phyloP scores from a whole-genome alignment of 495 filamentous ascomycete genomes.

The Annulohypoxylon bovei region DNA sequence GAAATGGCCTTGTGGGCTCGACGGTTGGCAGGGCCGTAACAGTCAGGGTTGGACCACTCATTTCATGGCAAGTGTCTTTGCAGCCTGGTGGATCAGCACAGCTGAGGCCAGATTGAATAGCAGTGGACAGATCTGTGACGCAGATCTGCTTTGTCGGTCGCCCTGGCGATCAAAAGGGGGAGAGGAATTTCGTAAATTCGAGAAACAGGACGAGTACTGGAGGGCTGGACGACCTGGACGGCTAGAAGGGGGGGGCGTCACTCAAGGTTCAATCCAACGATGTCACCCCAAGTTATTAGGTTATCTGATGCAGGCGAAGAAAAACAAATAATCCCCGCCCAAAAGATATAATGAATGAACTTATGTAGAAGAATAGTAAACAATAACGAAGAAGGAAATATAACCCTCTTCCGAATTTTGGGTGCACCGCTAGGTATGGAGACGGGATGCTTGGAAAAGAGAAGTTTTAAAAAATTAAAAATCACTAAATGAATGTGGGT shows the following conservation, averaged over 20 bases:
- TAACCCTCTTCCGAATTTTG: background rate
- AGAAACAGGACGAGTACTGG: background rate
- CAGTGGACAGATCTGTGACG: conserved; percentile 28
- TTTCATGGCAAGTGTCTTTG: conserved; percentile 54
- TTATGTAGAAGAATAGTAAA: conserved; percentile 8
- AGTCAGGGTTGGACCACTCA: conserved; percentile 56
- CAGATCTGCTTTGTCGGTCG: conserved; percentile 31
- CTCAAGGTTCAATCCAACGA: conserved; percentile 38
- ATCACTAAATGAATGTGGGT: conserved; percentile 30
- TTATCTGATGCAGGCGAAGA: conserved; percentile 31
- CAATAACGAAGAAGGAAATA: conserved; percentile 1
- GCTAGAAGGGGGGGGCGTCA: conserved; percentile 8
- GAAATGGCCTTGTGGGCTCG: conserved; percentile 50
- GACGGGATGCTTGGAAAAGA: conserved; percentile 1
- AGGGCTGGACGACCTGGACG: background rate
- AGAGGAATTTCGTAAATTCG: conserved; percentile 4
- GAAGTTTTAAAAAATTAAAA: conserved; percentile 11
- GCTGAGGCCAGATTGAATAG: conserved; percentile 29
- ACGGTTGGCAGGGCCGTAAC: conserved; percentile 53
- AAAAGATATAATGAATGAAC: conserved; percentile 10
- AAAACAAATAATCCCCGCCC: conserved; percentile 11
- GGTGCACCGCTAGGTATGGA: background rate
- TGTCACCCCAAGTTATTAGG: conserved; percentile 43
- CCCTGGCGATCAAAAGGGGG: conserved; percentile 34
- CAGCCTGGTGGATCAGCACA: conserved; percentile 39